Evolutionary conservation across 345 rosid genomes (phyloP).

Genomic region (Lepidium sativum): DNA sequence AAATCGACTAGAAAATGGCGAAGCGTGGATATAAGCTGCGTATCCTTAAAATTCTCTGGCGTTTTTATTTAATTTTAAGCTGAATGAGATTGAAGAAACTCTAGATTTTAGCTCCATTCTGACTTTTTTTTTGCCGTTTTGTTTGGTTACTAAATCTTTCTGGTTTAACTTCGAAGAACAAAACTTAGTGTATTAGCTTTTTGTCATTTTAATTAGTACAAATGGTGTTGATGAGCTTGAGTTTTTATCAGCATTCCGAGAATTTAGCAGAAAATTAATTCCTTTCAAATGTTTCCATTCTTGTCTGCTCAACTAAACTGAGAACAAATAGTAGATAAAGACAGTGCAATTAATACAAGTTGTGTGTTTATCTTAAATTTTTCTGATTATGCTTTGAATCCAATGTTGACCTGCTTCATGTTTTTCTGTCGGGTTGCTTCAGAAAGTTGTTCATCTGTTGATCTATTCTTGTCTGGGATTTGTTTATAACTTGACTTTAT

Average conservation of each 20-base stretch:
- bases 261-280: neutral
- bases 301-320: neutral
- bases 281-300: neutral
- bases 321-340: neutral
- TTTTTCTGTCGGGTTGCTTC: neutral
- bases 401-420: neutral
- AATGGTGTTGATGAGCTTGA: slow-evolving; percentile 1
- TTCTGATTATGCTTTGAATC: neutral
- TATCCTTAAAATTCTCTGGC: slow-evolving; percentile 43
- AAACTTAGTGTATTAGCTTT: slow-evolving; percentile 2
- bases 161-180: neutral
- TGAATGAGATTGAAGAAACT: neutral
- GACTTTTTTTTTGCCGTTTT: neutral
- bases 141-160: neutral
- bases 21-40: slow-evolving; percentile 98
- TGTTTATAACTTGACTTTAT: slow-evolving; percentile 40
- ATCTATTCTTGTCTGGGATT: neutral
- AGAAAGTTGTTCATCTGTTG: neutral
- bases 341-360: neutral
- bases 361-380: neutral
- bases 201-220: neutral
- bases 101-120: neutral
- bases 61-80: slow-evolving; percentile 6
- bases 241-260: neutral
- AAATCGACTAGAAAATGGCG: slow-evolving; percentile 41